Conservation (phyloP, 148 eudicot species). For the Fagopyrum homotropicum region DNA sequence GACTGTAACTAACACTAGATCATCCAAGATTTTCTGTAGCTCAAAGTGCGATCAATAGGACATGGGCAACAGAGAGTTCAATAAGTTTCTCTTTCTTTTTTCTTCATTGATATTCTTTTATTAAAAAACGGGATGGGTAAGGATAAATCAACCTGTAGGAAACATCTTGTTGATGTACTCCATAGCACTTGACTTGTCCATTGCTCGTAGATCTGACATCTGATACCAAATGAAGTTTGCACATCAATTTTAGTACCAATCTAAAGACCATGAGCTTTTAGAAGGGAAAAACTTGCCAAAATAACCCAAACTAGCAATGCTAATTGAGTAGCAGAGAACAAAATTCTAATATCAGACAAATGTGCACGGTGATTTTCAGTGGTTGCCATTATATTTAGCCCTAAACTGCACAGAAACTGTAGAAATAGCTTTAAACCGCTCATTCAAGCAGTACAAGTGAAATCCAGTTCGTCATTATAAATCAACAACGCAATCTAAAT, state of each 20-base stretch:
- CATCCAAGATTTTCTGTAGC: not conserved
- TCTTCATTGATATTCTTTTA: not conserved
- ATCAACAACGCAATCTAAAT: not conserved
- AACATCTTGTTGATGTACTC: slow-evolving; percentile 98
- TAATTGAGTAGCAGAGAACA: not conserved
- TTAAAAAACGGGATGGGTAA: not conserved
- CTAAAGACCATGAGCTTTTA: not conserved
- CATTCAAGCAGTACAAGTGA: not conserved
- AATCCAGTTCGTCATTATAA: not conserved
- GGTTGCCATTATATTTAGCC: not conserved
- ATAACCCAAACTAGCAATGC: not conserved
- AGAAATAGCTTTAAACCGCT: not conserved
- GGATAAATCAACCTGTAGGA: slow-evolving; percentile 59
- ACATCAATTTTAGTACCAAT: not conserved
- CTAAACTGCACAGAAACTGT: not conserved
- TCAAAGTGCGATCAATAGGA: not conserved
- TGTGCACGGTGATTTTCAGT: not conserved
- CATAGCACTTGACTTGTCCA: slow-evolving; percentile 81
- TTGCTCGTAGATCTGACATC: slow-evolving; percentile 33
- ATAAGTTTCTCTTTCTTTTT: not conserved
- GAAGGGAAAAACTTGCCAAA: not conserved
- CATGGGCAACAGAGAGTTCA: not conserved
- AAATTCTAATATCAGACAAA: not conserved
- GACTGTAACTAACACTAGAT: not conserved
- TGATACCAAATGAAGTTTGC: not conserved